phyloP scores from a whole-genome alignment of 2,329 filamentous ascomycete genomes.

The Myriosclerotinia scirpicola region DNA sequence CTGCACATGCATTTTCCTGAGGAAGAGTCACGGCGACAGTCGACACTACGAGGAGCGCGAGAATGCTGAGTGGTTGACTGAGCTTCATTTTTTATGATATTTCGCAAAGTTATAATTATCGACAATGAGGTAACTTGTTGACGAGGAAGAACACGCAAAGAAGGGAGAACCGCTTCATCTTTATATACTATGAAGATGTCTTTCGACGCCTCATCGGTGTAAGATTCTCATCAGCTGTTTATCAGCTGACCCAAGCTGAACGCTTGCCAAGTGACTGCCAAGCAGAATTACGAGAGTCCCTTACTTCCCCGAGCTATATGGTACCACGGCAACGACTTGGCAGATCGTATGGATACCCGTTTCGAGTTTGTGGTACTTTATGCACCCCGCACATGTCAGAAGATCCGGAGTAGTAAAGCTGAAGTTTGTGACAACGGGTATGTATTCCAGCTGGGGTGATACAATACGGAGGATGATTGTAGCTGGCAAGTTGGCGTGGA shows the following conservation, averaged over 20 bases:
- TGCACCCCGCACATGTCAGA: conserved; percentile 1
- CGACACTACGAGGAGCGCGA: conserved; percentile 4
- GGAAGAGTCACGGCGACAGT: background rate
- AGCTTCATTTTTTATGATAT: conserved; percentile 11
- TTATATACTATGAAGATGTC: conserved; percentile 7
- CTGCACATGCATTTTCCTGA: conserved; percentile 4
- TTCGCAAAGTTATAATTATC: background rate
- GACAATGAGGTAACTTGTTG: background rate
- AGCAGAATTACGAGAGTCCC: conserved; percentile 17
- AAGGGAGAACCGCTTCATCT: background rate
- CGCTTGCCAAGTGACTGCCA: conserved; percentile 17
- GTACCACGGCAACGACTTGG: background rate
- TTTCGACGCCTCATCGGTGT: background rate
- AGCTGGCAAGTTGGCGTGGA: background rate
- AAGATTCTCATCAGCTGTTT: conserved; percentile 13
- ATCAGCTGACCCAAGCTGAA: conserved; percentile 17
- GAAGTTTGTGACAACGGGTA: background rate
- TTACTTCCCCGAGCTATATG: conserved; percentile 1
- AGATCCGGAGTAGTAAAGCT: background rate
- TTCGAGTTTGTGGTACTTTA: background rate
- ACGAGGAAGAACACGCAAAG: background rate
- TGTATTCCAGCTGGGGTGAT: background rate
- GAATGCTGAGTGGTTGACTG: conserved; percentile 10
- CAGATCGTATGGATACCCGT: background rate
- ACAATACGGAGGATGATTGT: background rate